Base-by-base conservation (phyloP, 176 grass and related monocot species). In the Musa acuminata region DNA sequence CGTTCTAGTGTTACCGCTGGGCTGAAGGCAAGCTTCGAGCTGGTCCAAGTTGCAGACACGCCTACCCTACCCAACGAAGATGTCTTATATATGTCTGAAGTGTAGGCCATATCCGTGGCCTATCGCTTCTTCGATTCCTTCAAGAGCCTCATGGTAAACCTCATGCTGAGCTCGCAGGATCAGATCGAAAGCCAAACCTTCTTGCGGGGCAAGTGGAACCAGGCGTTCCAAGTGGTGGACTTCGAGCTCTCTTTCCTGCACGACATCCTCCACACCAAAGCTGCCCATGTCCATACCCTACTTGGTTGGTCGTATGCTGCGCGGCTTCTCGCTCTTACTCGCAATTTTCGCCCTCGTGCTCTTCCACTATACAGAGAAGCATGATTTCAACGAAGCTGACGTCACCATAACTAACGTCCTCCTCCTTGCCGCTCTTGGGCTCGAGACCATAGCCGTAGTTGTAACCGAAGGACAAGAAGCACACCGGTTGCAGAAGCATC, bases 161-260 rank as follows among this genome's bases (percentile, higher is more conserved):
- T 64, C 27, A 72, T 83, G 74, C 74, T 83, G 27, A 83, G 66
- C 55, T 72, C 55, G 43, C 7, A 55, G 13, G 69, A 79, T 1
- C 68, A 69, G 1, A n/a, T 22, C 14, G 25, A 54, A 11, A 65
- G 59, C 17, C 51, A 81, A 14, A 24, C 8, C 50, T 84, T 79
- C 68, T 9, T 26, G 10, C 0, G 50, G 11, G 24, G 2, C 8
- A 8, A 5, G 1, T 2, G 55, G 2, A 2, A 1, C 8, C 43
- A 55, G 62, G 75, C 79, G 8, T 89, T 78, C 27, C 82, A 80
- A 67, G 0, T 80, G 51, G 72, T 43, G 0, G 87, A 89, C 74
- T 67, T 85, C 16, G 79, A 89, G 80, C 87, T 89, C 43, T 85
- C 83, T 0, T 75, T 89, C 23, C 22, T 89, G 3, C 85, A 83